Base-by-base conservation (phyloP, 345 rosid species). In the Citropsis articulata region DNA sequence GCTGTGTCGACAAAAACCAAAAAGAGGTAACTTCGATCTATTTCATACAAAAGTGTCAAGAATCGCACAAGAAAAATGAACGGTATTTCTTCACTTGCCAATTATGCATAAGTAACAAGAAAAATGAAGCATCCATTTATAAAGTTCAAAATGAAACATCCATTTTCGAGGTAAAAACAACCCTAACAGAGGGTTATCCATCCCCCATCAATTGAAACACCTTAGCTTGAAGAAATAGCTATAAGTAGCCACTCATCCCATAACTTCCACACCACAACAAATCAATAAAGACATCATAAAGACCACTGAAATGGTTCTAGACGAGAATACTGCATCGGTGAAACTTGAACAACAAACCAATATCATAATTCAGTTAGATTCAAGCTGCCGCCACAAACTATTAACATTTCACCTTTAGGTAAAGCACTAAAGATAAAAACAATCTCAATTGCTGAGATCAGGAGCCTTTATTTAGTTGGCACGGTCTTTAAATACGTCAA, bases 401-500 rank as follows among this genome's bases (percentile, higher is more conserved):
- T 65, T 78, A 60, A 73, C 79, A 74, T 75, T 78, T 82, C 81
- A 74, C 76, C 77, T 70, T 53, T 13, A 53, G 5, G 61, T 19
- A 74, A 82, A 55, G 36, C 66, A 76, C 66, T 56, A 42, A 50
- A 62, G 71, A 71, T 63, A 19, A 48, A 45, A 48, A 77, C 31
- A 30, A 24, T 24, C 65, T 50, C 76, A 53, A 57, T 30, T 61
- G 36, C 60, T 48, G 60, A 61, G 24, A 40, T 55, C 5, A 61
- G 53, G 72, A 53, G 71, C 30, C 24, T 19, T 45, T 45, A 35
- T 77, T 86, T 81, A 86, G 66, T 31, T 83, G 79, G 62, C 86
- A 66, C 92, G 89, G 86, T 85, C 87, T 79, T 77, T 89, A 69
- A 87, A 81, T 72, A 86, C 87, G 71, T 77, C 85, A 28, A 89